phyloP scores from a whole-genome alignment of 441 rosid genomes.

The Capsella rubella region DNA sequence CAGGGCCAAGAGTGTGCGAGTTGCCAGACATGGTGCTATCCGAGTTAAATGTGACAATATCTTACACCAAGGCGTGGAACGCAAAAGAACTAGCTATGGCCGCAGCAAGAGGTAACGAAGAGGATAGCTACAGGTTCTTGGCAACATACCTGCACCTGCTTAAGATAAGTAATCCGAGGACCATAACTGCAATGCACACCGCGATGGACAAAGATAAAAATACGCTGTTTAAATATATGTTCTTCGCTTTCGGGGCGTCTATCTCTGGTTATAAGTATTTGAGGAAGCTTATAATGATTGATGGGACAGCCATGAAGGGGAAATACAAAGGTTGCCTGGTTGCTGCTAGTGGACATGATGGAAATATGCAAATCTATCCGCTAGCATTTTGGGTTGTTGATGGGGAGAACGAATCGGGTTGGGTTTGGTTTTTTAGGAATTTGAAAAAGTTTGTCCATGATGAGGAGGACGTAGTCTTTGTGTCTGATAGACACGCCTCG shows the following conservation, averaged over 20 bases:
- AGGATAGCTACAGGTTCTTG: not conserved
- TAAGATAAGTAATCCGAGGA: not conserved
- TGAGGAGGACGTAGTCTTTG: not conserved
- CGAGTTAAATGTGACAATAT: not conserved
- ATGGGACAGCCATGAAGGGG: not conserved
- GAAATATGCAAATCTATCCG: not conserved
- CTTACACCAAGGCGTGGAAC: not conserved
- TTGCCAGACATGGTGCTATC: too few species aligned
- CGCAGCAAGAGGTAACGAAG: fast-evolving
- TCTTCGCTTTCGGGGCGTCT: not conserved
- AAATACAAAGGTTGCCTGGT: not conserved
- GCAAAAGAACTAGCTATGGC: not conserved
- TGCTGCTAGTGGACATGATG: not conserved
- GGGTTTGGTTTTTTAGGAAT: not conserved
- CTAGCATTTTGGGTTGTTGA: not conserved
- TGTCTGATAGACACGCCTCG: not conserved
- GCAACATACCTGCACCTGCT: not conserved
- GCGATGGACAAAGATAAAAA: fast-evolving
- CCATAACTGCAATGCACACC: not conserved
- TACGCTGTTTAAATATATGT: not conserved
- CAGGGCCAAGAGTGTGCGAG: too few species aligned
- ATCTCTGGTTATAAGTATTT: not conserved
- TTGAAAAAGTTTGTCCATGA: not conserved
- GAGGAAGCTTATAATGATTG: not conserved
- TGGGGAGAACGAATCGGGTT: not conserved